Evolutionary conservation across 768 basidiomycete genomes (phyloP).

Genomic region (Serendipita sp.): DNA sequence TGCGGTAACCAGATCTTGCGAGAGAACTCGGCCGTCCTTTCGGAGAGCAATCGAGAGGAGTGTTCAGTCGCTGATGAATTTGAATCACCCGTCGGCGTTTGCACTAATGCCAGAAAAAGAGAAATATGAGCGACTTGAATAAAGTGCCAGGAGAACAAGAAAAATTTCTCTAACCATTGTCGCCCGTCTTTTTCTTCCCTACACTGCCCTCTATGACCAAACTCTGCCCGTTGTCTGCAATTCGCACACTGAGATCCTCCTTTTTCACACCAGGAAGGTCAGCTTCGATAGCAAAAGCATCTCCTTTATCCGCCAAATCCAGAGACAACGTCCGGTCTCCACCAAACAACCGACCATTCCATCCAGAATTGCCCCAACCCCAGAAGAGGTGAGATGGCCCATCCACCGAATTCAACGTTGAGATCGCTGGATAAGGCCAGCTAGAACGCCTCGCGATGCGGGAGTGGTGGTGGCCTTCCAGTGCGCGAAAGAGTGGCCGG

Average conservation of each 20-base stretch:
- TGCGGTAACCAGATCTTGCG: constrained; percentile 13
- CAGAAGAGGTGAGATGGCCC: neutral
- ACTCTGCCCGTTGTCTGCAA: constrained; percentile 11
- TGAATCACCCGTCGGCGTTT: too few species aligned
- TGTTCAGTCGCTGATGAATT: too few species aligned
- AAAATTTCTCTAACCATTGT: constrained; percentile 5
- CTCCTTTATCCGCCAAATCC: constrained; percentile 7
- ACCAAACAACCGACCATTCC: neutral
- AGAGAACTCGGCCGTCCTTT: constrained; percentile 9
- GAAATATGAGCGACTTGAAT: neutral
- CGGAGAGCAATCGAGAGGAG: neutral
- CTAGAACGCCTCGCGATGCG: neutral
- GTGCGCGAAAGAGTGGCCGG: constrained; percentile 12
- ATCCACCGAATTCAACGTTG: too few species aligned
- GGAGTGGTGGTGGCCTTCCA: constrained; percentile 7
- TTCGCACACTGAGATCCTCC: constrained; percentile 10
- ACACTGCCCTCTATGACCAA: constrained; percentile 9
- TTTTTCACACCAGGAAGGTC: constrained; percentile 13
- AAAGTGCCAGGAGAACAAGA: neutral
- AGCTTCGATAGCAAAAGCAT: constrained; percentile 11
- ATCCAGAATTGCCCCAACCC: neutral
- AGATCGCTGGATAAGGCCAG: too few species aligned
- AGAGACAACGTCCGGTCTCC: neutral
- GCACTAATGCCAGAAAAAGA: too few species aligned
- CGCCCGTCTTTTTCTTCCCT: neutral